Evolutionary conservation across 2,329 filamentous ascomycete species (phyloP).

Genomic region (Nannizziopsis arthrosporioides): DNA sequence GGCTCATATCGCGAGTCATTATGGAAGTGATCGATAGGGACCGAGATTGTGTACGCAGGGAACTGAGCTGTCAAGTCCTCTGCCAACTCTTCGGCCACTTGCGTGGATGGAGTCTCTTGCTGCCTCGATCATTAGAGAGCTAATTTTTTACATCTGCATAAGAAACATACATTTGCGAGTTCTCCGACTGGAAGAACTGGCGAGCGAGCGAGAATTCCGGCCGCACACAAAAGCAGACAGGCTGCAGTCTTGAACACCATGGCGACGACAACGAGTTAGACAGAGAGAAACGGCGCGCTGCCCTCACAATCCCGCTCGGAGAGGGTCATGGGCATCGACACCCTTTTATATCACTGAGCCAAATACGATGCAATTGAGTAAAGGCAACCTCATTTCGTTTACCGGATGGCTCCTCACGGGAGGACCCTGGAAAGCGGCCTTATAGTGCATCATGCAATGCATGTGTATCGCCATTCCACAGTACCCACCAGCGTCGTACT

Average conservation of each 20-base stretch:
- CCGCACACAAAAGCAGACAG: constrained; percentile 11
- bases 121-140: neutral
- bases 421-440: constrained; percentile 1
- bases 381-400: constrained; percentile 6
- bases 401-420: constrained; percentile 1
- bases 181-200: constrained; percentile 10
- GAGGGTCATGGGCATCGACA: neutral
- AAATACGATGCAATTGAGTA: neutral
- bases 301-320: neutral
- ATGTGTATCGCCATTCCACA: neutral
- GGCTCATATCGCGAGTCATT: constrained; percentile 68
- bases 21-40: constrained; percentile 69
- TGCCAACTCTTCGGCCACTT: neutral
- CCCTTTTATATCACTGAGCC: neutral
- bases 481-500: constrained; percentile 8
- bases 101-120: constrained; percentile 1
- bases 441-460: constrained; percentile 5
- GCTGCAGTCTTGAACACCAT: constrained; percentile 13
- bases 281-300: neutral
- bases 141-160: too few relatives aligned
- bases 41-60: constrained; percentile 41
- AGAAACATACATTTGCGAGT: constrained; percentile 2
- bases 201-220: constrained; percentile 8
- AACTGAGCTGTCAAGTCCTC: constrained; percentile 25
- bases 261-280: neutral